phyloP scores from a whole-genome alignment of 2,329 filamentous ascomycete genomes.

The Fusarium pseudonygamai region DNA sequence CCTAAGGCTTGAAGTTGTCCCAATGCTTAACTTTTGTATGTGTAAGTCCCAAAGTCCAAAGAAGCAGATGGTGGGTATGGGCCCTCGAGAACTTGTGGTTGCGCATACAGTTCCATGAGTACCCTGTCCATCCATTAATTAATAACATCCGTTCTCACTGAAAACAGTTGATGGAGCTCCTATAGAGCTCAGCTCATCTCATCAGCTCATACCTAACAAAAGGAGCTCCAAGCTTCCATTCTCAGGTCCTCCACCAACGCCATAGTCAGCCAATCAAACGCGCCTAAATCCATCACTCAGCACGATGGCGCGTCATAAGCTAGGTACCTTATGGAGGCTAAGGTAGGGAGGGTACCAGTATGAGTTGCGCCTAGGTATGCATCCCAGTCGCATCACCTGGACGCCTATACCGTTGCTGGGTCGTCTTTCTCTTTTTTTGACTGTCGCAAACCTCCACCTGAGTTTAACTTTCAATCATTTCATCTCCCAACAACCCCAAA shows the following conservation, averaged over 20 bases:
- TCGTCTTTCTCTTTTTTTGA: conserved; percentile 26
- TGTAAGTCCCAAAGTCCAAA: background rate
- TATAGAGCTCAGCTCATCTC: background rate
- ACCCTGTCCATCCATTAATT: background rate
- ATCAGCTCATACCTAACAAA: background rate
- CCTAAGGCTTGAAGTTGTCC: background rate
- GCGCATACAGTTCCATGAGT: background rate
- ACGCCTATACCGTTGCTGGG: conserved; percentile 31
- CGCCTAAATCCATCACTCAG: background rate
- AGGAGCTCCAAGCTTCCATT: conserved; percentile 13
- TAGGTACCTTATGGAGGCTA: no score
- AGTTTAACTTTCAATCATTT: conserved; percentile 11
- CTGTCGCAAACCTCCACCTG: conserved; percentile 38
- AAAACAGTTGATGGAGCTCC: background rate
- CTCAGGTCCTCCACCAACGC: background rate
- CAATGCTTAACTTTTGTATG: background rate
- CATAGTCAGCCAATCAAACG: conserved; percentile 26
- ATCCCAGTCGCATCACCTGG: conserved; percentile 3
- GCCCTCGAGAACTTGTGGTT: no score
- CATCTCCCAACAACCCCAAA: conserved; percentile 20
- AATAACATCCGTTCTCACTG: background rate
- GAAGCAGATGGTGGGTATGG: background rate
- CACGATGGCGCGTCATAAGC: conserved; percentile 33
- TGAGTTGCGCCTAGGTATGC: background rate
- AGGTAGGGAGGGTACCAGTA: no score